Conservation (phyloP, 1,284 basidiomycete species). For the Fistulinella cinereoalba region DNA sequence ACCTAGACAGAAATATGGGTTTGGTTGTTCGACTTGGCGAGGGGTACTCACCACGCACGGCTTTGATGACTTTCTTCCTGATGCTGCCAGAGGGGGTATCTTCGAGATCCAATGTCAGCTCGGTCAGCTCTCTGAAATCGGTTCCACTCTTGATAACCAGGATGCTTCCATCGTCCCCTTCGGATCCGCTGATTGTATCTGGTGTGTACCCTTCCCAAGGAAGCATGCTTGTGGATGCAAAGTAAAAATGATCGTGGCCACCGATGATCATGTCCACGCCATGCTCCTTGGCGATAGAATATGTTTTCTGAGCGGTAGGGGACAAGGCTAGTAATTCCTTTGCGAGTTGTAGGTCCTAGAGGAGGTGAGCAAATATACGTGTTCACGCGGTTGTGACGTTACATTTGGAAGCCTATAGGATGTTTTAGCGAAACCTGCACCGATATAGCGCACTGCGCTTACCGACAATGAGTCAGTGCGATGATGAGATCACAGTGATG, state of each 20-base stretch:
- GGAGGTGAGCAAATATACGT: constrained; percentile 41
- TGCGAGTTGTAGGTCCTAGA: constrained; percentile 58
- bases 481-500: constrained; percentile 64
- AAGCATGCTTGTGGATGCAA: constrained; percentile 72
- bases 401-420: constrained; percentile 47
- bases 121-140: constrained; percentile 86
- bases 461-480: constrained; percentile 67
- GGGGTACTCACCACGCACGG: constrained; percentile 51
- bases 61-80: constrained; percentile 64
- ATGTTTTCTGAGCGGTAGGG: constrained; percentile 48
- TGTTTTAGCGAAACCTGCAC: constrained; percentile 1
- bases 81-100: constrained; percentile 61
- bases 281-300: constrained; percentile 53
- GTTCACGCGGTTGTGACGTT: constrained; percentile 6
- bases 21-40: not conserved
- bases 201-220: constrained; percentile 70
- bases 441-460: constrained; percentile 3
- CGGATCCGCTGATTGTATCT: constrained; percentile 62
- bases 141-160: constrained; percentile 85
- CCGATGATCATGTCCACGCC: constrained; percentile 86
- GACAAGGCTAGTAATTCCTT: constrained; percentile 62
- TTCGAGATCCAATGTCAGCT: constrained; percentile 65
- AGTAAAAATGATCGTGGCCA: constrained; percentile 90
- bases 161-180: constrained; percentile 71
- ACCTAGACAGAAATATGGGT: constrained; percentile 38